Evolutionary conservation across 2,329 filamentous ascomycete species (phyloP).

Genomic region (Chaetomiaceae sp.): DNA sequence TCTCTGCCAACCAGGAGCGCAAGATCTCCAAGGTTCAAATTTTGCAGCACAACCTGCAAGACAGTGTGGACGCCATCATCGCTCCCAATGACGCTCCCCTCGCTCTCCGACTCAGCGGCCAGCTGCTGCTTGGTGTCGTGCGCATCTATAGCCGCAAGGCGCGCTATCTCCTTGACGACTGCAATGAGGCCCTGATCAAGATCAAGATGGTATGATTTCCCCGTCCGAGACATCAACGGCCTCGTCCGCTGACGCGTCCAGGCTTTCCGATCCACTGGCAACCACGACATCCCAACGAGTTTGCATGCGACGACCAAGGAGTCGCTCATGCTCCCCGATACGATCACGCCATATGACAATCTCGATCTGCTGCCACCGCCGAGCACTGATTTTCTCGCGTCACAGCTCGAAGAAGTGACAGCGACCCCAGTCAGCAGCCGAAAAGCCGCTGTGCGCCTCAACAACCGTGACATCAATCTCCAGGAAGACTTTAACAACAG

Average conservation of each 20-base stretch:
- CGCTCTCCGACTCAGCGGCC: slow-evolving; percentile 87
- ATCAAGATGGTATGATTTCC: slow-evolving; percentile 80
- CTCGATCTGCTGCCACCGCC: slow-evolving; percentile 74
- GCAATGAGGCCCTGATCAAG: slow-evolving; percentile 94
- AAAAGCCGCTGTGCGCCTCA: slow-evolving; percentile 47
- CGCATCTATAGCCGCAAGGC: slow-evolving; percentile 97
- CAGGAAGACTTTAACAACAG: slow-evolving; percentile 69
- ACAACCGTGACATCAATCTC: slow-evolving; percentile 62
- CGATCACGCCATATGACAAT: slow-evolving; percentile 86
- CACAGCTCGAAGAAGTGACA: slow-evolving; percentile 63
- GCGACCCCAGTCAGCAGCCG: slow-evolving; percentile 52
- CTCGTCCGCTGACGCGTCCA: slow-evolving; percentile 37
- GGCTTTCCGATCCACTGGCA: slow-evolving; percentile 91
- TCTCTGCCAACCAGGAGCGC: slow-evolving; percentile 95
- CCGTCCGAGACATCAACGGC: background rate
- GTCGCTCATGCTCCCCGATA: slow-evolving; percentile 83
- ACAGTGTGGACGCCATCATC: slow-evolving; percentile 93
- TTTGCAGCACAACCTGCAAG: slow-evolving; percentile 87
- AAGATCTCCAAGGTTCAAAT: slow-evolving; percentile 98
- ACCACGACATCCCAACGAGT: slow-evolving; percentile 88
- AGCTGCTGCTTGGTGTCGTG: slow-evolving; percentile 90
- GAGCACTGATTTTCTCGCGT: slow-evolving; percentile 79
- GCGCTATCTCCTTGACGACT: slow-evolving; percentile 92
- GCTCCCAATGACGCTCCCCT: slow-evolving; percentile 89
- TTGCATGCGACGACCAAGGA: slow-evolving; percentile 78